These are phyloP conservation scores for Dissophora globulifera DNA, from an alignment of 192 early-diverging fungal species.

Conservation along the genomic window DNA sequence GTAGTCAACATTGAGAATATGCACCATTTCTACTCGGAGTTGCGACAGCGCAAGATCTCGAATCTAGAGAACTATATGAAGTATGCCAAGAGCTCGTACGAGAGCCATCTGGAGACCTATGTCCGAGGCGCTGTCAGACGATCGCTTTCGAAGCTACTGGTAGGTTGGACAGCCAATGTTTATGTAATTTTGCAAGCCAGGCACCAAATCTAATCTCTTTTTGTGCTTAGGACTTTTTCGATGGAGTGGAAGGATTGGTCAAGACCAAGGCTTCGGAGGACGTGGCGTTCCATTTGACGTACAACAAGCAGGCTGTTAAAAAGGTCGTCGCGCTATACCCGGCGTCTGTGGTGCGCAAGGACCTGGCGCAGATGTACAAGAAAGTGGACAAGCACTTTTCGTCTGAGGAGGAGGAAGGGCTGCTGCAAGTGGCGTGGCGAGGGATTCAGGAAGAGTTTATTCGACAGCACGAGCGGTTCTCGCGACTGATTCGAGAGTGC, in stretches of 20 bases:
- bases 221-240: slow-evolving; percentile 88
- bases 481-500: slow-evolving; percentile 82
- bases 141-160: slow-evolving; percentile 86
- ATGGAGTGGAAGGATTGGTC: slow-evolving; percentile 89
- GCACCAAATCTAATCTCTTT: too few relatives aligned
- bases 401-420: slow-evolving; percentile 80
- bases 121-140: slow-evolving; percentile 87
- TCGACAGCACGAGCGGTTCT: slow-evolving; percentile 81
- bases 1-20: slow-evolving; percentile 86
- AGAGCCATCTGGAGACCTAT: slow-evolving; percentile 84
- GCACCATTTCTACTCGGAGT: slow-evolving; percentile 89
- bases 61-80: slow-evolving; percentile 83
- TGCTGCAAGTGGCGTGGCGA: slow-evolving; percentile 92
- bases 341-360: slow-evolving; percentile 82
- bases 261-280: slow-evolving; percentile 80
- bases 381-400: slow-evolving; percentile 95
- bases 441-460: slow-evolving; percentile 90
- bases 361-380: slow-evolving; percentile 84
- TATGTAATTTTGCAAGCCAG: too few relatives aligned
- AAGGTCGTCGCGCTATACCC: slow-evolving; percentile 89
- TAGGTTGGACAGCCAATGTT: slow-evolving; percentile 35
- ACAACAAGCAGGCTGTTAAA: slow-evolving; percentile 84
- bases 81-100: slow-evolving; percentile 85
- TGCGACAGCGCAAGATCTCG: slow-evolving; percentile 78
- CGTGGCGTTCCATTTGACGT: slow-evolving; percentile 82